Evolutionary conservation across 176 grass and related monocot species (phyloP).

Genomic region (Aegilops speltoides): DNA sequence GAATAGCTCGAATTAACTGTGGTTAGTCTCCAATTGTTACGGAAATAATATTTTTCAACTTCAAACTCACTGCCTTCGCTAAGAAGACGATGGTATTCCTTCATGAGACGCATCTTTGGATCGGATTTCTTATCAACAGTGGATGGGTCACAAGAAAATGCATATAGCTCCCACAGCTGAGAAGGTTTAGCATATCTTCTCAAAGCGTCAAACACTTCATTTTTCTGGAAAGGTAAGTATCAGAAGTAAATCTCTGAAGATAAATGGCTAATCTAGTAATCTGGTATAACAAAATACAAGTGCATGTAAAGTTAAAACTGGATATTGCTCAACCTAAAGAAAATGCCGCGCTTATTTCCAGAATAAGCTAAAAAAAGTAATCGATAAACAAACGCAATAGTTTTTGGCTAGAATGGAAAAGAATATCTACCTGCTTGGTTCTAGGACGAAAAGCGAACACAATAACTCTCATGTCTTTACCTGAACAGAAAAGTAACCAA

Average conservation of each 20-base stretch:
- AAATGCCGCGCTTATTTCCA: conserved; percentile 1
- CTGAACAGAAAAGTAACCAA: conserved; percentile 41
- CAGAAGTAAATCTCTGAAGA: conserved; percentile 29
- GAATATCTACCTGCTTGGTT: conserved; percentile 72
- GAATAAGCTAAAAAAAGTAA: neutral
- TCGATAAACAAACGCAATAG: neutral
- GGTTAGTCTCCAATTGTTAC: conserved; percentile 77
- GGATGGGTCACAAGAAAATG: conserved; percentile 77
- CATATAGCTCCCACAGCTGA: conserved; percentile 78
- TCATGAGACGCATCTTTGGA: conserved; percentile 72
- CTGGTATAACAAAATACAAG: conserved; percentile 13
- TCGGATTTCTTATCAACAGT: conserved; percentile 63
- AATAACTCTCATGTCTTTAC: conserved; percentile 94
- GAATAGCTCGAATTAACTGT: conserved; percentile 76
- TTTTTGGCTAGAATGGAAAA: conserved; percentile 7
- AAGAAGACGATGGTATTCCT: conserved; percentile 82
- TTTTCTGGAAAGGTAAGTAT: conserved; percentile 64
- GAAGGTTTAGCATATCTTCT: conserved; percentile 68
- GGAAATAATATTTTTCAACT: conserved; percentile 41
- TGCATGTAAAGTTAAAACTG: conserved; percentile 8
- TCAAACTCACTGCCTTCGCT: conserved; percentile 33
- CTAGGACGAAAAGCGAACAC: conserved; percentile 78
- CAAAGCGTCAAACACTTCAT: conserved; percentile 70
- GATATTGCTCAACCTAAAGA: conserved; percentile 1
- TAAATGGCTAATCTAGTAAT: conserved; percentile 13